Evolutionary conservation across 495 filamentous ascomycete genomes (phyloP).

Genomic region (Aspergillus kassunensis): DNA sequence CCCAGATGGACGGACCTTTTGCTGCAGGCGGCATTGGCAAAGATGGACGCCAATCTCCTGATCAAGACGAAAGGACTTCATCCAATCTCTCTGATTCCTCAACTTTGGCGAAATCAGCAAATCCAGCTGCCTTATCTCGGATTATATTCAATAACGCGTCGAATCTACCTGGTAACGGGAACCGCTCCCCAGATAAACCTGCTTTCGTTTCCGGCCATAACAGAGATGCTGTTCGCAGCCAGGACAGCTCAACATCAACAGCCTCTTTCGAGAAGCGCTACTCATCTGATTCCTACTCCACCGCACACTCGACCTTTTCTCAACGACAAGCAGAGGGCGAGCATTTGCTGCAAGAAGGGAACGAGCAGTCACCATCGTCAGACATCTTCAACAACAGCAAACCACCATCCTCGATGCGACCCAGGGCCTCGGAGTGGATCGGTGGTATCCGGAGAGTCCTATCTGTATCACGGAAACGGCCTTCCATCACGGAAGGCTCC

Average conservation of each 20-base stretch:
- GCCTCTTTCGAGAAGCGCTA: slow-evolving; percentile 35
- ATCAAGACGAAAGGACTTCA: slow-evolving; percentile 52
- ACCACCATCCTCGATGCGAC: slow-evolving; percentile 29
- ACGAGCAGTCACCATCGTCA: slow-evolving; percentile 10
- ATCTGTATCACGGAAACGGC: slow-evolving; percentile 35
- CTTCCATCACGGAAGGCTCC: slow-evolving; percentile 10
- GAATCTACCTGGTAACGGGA: slow-evolving; percentile 26
- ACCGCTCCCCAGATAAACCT: slow-evolving; percentile 26
- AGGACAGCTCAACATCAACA: slow-evolving; percentile 22
- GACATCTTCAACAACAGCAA: slow-evolving; percentile 28
- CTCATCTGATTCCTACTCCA: slow-evolving; percentile 61
- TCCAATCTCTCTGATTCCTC: slow-evolving; percentile 54
- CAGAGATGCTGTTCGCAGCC: slow-evolving; percentile 22
- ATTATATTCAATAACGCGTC: slow-evolving; percentile 15
- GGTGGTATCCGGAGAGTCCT: slow-evolving; percentile 54
- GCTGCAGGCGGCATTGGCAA: not conserved
- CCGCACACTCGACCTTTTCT: slow-evolving; percentile 59
- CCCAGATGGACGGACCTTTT: slow-evolving; percentile 5
- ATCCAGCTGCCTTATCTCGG: slow-evolving; percentile 7
- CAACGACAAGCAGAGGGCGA: slow-evolving; percentile 65
- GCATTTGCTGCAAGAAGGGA: slow-evolving; percentile 43
- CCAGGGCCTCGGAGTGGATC: slow-evolving; percentile 48
- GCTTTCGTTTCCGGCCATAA: slow-evolving; percentile 18
- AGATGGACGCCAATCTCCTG: slow-evolving; percentile 12
- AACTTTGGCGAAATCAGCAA: slow-evolving; percentile 7